Evolutionary conservation across 1,284 basidiomycete genomes (phyloP), one percentile per base, ranked within the genome.

Genomic region (Cryptococcus floricola): DNA sequence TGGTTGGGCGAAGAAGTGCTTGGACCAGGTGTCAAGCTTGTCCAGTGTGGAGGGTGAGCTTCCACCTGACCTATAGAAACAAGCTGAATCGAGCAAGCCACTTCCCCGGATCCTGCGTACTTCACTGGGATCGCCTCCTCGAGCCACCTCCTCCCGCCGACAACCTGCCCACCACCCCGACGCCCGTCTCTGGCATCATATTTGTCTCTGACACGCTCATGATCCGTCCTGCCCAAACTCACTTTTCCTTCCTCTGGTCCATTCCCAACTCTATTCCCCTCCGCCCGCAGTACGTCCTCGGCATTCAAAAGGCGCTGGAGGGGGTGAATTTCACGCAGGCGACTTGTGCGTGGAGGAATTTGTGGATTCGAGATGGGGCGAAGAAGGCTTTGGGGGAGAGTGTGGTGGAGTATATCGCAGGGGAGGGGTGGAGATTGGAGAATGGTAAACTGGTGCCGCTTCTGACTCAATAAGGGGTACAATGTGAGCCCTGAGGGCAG

Each of bases 251-350:
- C 59, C 62, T 74, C 38, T 77, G 73, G 70, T 73, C 70, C n/a
- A 68, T 64, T 1, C 76, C 76, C 0, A 77, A 77, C 57, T 64
- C 72, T 67, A 75, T 77, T 45, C 76, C 76, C 1, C 61, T 77
- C 13, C 61, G 67, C 13, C 74, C 76, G 1, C 39, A 58, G 16
- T 63, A 66, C 4, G 66, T 71, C 9, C 47, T 69, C 9, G 34
- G 50, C 4, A 68, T 77, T 41, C 52, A 62, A 16, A 25, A 60
- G 5, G 48, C 53, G 2, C 46, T 76, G 4, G 46, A 62, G 18
- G 16, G 44, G 13, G 16, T 74, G 18, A 45, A 63, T 3, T 77
- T 69, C 54, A 55, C 58, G 13, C 68, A 73, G 55, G 74, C 71
- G 4, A 68, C 67, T 16, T 69, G 67, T 4, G 65, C 68, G 5